A percentile compares a stretch with the other conserved stretches of the same genome.
Evolutionary conservation across 2,329 filamentous ascomycete species (phyloP).

Genomic region (Canariomyces notabilis): DNA sequence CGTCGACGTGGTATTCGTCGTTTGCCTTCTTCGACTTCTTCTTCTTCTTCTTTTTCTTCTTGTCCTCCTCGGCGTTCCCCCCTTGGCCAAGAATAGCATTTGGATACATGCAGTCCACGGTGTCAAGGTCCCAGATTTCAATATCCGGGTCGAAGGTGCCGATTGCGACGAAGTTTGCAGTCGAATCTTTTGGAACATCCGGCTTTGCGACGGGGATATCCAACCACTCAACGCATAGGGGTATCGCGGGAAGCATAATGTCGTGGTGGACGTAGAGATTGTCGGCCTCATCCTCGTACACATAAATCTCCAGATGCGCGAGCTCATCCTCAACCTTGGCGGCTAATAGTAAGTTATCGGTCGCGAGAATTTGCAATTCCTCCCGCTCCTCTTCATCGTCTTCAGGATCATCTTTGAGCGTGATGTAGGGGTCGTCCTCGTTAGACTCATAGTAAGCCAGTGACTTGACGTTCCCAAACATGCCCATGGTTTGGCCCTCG

Average conservation of each 20-base stretch:
- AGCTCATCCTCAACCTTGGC: constrained; percentile 96
- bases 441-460: constrained; percentile 92
- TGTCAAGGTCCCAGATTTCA: constrained; percentile 95
- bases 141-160: constrained; percentile 98
- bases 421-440: constrained; percentile 95
- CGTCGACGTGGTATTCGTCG: constrained; percentile 88
- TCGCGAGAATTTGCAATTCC: constrained; percentile 86
- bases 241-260: constrained; percentile 97
- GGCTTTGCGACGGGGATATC: constrained; percentile 81
- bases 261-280: constrained; percentile 99
- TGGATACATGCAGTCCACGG: constrained; percentile 96
- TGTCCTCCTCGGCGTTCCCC: constrained; percentile 48
- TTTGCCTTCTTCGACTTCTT: constrained; percentile 87
- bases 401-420: constrained; percentile 62
- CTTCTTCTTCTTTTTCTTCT: constrained; percentile 79
- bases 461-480: constrained; percentile 94
- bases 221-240: constrained; percentile 92
- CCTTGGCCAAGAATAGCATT: constrained; percentile 89
- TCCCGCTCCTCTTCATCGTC: constrained; percentile 79
- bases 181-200: constrained; percentile 54
- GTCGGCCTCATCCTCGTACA: constrained; percentile 91
- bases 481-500: constrained; percentile 68
- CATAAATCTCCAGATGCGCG: constrained; percentile 92
- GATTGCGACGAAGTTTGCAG: constrained; percentile 88
- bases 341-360: constrained; percentile 87